Percentiles rank a stretch among this genome's conserved stretches.
Evolutionary conservation across 805 yeast species (phyloP).

Genomic region (Hermanozyma aechmeae): DNA sequence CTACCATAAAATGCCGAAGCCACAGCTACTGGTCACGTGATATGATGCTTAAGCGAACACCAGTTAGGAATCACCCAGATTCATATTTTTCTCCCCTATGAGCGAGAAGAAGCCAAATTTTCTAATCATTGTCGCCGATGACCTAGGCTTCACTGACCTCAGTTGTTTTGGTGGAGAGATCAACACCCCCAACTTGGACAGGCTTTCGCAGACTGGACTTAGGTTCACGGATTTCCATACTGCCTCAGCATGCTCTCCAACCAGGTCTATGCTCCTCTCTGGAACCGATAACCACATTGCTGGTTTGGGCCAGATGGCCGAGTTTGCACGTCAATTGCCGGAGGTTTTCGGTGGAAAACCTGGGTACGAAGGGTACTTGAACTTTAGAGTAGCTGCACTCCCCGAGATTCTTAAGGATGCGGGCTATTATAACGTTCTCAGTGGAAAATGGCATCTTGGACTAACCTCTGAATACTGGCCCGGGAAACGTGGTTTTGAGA

Average conservation of each 20-base stretch:
- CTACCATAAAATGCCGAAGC: too few species aligned
- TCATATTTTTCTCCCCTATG: too few species aligned
- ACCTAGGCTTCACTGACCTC: slow-evolving; percentile 50
- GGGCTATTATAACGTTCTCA: slow-evolving; percentile 40
- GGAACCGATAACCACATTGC: slow-evolving; percentile 59
- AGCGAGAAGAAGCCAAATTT: slow-evolving; percentile 33
- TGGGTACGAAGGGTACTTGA: slow-evolving; percentile 49
- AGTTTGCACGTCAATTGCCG: slow-evolving; percentile 29
- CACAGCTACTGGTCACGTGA: too few species aligned
- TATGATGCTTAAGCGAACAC: too few species aligned
- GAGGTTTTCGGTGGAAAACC: slow-evolving; percentile 34
- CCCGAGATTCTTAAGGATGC: slow-evolving; percentile 40
- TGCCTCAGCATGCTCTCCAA: slow-evolving; percentile 59
- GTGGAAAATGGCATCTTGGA: slow-evolving; percentile 61
- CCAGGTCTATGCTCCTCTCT: slow-evolving; percentile 49
- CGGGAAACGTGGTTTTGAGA: slow-evolving; percentile 39
- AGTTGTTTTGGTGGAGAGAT: slow-evolving; percentile 51
- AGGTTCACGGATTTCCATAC: slow-evolving; percentile 52
- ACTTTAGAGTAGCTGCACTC: slow-evolving; percentile 42
- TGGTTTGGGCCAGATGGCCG: slow-evolving; percentile 52
- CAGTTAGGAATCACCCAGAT: too few species aligned
- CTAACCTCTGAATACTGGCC: slow-evolving; percentile 40
- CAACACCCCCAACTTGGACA: slow-evolving; percentile 42
- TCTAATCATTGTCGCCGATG: slow-evolving; percentile 51
- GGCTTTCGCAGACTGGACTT: slow-evolving; percentile 35